Percentiles rank a stretch among this genome's conserved stretches.
Conservation (phyloP, 2,329 filamentous ascomycete species). For the Beauveria asiatica region DNA sequence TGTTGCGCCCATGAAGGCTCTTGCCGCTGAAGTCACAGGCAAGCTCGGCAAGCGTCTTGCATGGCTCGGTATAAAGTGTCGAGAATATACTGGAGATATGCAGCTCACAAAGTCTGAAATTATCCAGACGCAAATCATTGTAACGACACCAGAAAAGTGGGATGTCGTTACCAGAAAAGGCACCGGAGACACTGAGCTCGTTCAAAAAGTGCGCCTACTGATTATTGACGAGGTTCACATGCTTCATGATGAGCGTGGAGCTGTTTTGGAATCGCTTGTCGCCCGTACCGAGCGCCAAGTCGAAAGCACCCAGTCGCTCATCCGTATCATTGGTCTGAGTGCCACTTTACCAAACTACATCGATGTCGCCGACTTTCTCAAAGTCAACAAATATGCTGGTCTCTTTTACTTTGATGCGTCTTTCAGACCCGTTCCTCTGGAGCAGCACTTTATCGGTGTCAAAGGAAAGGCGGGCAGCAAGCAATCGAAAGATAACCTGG, state of each 20-base stretch:
- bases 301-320: constrained; percentile 94
- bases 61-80: constrained; percentile 87
- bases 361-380: constrained; percentile 93
- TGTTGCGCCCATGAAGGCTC: constrained; percentile 96
- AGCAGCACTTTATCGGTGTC: constrained; percentile 95
- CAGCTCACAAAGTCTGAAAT: constrained; percentile 96
- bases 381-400: constrained; percentile 86
- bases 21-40: constrained; percentile 91
- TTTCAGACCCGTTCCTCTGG: constrained; percentile 88
- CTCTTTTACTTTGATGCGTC: constrained; percentile 96
- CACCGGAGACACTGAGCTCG: constrained; percentile 92
- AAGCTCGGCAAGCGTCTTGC: constrained; percentile 86
- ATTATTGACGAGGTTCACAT: constrained; percentile 99
- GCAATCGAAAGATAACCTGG: constrained; percentile 79
- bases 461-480: constrained; percentile 82
- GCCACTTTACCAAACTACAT: constrained; percentile 94
- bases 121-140: constrained; percentile 91
- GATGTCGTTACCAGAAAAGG: constrained; percentile 96
- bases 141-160: constrained; percentile 99
- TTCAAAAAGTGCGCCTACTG: constrained; percentile 90
- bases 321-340: constrained; percentile 90
- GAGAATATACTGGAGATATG: constrained; percentile 97
- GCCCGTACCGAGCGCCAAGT: constrained; percentile 93
- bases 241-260: constrained; percentile 95
- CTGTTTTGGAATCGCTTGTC: constrained; percentile 91